Evolutionary conservation across 495 filamentous ascomycete genomes (phyloP).

Genomic region (Cryomyces minteri): DNA sequence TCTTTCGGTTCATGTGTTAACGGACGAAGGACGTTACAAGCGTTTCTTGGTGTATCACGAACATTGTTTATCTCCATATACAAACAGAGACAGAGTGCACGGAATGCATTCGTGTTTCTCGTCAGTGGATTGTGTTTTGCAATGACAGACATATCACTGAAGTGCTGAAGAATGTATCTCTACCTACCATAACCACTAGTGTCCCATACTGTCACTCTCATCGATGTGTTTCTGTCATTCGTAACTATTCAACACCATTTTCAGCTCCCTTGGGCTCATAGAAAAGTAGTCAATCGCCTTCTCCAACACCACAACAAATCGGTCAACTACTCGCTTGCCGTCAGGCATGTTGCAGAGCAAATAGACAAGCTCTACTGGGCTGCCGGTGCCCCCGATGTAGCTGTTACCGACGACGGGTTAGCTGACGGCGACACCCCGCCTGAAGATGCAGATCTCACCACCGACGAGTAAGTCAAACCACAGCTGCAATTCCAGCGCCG

Average conservation of each 20-base stretch:
- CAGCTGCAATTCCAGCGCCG: no score
- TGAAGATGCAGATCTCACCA: slow-evolving; percentile 3
- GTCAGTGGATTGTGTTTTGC: neutral
- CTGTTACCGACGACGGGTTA: neutral
- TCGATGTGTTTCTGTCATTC: neutral
- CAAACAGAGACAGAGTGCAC: neutral
- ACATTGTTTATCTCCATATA: neutral
- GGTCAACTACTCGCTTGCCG: slow-evolving; percentile 55
- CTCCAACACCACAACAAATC: slow-evolving; percentile 52
- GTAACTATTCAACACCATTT: neutral
- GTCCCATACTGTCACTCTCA: neutral
- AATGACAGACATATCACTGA: neutral
- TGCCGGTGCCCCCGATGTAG: slow-evolving; percentile 26
- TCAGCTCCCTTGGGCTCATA: neutral
- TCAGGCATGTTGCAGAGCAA: slow-evolving; percentile 67
- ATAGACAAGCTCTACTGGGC: slow-evolving; percentile 55
- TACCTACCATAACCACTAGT: neutral
- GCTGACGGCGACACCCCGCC: slow-evolving; percentile 8
- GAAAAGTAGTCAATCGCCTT: slow-evolving; percentile 36
- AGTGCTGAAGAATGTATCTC: neutral
- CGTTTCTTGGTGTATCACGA: neutral
- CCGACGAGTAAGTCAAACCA: neutral
- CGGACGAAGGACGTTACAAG: no score
- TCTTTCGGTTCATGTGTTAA: no score
- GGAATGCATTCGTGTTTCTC: neutral